Base-by-base conservation (phyloP, 129 eudicot species). In the Mikania micrantha region DNA sequence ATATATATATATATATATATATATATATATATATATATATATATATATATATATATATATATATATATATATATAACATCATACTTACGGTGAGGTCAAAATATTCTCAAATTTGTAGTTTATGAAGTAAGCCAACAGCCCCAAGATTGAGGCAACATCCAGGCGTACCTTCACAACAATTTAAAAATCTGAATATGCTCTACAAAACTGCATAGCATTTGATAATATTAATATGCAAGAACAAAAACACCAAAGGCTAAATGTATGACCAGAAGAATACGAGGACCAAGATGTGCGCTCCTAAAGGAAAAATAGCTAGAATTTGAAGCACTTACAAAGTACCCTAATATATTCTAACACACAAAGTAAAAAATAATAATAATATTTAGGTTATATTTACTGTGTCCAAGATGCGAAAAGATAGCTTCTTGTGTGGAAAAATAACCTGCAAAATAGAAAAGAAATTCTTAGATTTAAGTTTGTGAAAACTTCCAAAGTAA, bases 321-420 rank as follows among this genome's bases (percentile, higher is more conserved):
- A n/a, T n/a, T n/a, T n/a, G n/a, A n/a, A n/a, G n/a, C n/a, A n/a
- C n/a, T n/a, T n/a, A n/a, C n/a, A n/a, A n/a, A n/a, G n/a, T n/a
- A n/a, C n/a, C n/a, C n/a, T n/a, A n/a, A n/a, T n/a, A n/a, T n/a
- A n/a, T n/a, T n/a, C n/a, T n/a, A n/a, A 36, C 40, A 44, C 6
- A 71, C 0, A 17, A 20, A 58, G n/a, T 1, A 50, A 2, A 52
- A 7, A 53, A 38, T 60, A 3, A 13, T 19, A 19, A 54, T 27
- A 57, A 64, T 64, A 9, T 16, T n/a, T 45, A 48, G 36, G 38
- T 31, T 72, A 65, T 60, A 39, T 79, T 59, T 86, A 93, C 99
- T 88, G 96, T 86, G 82, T 93, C 99, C 74, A 93, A 69, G n/a
- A 93, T 89, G 50, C 99, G 96, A 80, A 93, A 93, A 71, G 99